phyloP scores from a whole-genome alignment of 441 rosid genomes.

The Erodium chrysanthum region DNA sequence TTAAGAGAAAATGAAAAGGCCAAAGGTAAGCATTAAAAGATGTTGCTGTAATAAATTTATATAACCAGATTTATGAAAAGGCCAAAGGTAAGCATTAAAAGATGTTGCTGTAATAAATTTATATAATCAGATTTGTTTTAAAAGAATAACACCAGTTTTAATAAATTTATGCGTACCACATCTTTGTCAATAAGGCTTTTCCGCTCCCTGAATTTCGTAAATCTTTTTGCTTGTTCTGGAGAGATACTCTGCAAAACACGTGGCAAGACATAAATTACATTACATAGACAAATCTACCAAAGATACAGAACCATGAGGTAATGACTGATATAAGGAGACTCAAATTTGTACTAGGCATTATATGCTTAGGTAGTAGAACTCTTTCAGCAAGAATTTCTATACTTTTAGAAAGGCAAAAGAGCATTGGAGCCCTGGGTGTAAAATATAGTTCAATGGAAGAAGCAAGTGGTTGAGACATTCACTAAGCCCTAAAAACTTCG shows the following conservation, averaged over 20 bases:
- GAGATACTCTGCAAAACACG: constrained; percentile 63
- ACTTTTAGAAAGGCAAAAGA: constrained; percentile 1
- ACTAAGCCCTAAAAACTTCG: no score
- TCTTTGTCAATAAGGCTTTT: constrained; percentile 88
- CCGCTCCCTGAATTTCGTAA: constrained; percentile 92
- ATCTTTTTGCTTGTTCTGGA: constrained; percentile 80
- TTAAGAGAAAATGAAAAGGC: constrained; percentile 23
- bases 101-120: no score
- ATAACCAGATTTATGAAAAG: not conserved
- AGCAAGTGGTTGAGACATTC: no score
- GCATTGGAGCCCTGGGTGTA: not conserved
- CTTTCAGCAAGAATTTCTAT: not conserved
- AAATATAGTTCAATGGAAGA: not conserved
- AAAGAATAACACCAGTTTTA: not conserved
- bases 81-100: not conserved
- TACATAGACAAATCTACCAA: constrained; percentile 26
- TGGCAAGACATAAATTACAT: constrained; percentile 16
- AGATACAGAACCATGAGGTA: not conserved
- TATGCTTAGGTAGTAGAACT: not conserved
- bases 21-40: constrained; percentile 1
- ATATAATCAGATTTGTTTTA: no score
- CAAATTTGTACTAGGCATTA: no score
- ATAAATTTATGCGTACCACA: constrained; percentile 56
- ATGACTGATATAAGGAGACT: not conserved
- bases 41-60: no score